Conservation (phyloP, 345 rosid genomes). For the Aquilaria yunnanensis region DNA sequence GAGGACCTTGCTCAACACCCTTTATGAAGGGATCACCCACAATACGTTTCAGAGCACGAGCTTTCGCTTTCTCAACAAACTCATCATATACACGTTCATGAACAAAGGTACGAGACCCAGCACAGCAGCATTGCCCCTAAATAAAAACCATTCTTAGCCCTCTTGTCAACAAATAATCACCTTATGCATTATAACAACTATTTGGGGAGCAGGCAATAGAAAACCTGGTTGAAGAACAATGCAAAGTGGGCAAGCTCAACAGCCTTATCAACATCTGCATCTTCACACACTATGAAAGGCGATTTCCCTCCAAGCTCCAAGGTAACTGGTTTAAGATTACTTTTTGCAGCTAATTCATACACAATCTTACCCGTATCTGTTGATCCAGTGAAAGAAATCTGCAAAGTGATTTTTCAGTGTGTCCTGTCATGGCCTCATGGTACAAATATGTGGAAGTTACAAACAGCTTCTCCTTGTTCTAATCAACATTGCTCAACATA, state of each 20-base stretch:
- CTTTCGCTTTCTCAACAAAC: constrained; percentile 80
- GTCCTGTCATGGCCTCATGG: neutral
- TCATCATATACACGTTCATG: constrained; percentile 84
- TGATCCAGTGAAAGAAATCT: constrained; percentile 96
- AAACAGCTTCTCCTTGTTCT: too few species aligned
- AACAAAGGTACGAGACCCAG: constrained; percentile 92
- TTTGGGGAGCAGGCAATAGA: neutral
- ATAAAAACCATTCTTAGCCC: constrained; percentile 1
- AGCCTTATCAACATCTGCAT: constrained; percentile 81
- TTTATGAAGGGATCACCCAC: constrained; percentile 93
- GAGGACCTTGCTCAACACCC: constrained; percentile 95
- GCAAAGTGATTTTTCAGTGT: constrained; percentile 11
- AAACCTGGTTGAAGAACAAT: constrained; percentile 90
- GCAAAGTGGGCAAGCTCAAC: constrained; percentile 95
- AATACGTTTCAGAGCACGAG: constrained; percentile 64
- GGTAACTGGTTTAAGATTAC: constrained; percentile 95
- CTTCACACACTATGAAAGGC: constrained; percentile 85
- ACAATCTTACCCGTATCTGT: constrained; percentile 69
- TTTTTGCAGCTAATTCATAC: constrained; percentile 73
- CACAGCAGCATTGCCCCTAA: constrained; percentile 97
- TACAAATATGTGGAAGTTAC: too few species aligned
- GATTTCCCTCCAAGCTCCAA: constrained; percentile 97
- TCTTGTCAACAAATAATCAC: neutral
- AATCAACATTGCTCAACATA: too few species aligned
- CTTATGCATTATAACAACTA: neutral